Evolutionary conservation across 106 monocot genomes (phyloP), one percentile per base, ranked within the genome.

Genomic region (Dactylorhiza incarnata): DNA sequence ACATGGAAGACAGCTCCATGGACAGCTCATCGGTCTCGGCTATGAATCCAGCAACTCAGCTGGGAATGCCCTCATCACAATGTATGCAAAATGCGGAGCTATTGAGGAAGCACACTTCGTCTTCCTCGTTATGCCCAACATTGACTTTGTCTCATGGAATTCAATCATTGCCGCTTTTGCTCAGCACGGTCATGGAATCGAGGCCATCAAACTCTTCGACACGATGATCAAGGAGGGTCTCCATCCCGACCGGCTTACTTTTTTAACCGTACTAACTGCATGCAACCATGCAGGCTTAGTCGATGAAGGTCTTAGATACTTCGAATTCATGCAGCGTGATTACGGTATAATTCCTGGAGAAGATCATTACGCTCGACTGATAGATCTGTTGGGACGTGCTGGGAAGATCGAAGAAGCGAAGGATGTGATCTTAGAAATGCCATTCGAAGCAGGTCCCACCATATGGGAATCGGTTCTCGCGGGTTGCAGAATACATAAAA

Each of bases 401-500:
- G 97, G 93, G 46, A 49, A 74, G 48, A 87, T 91, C 59, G 72
- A 69, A 29, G 86, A 97, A 79, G 87, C 87, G 66, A 84, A 58
- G 77, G 69, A 79, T 62, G 65, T 97, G 37, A 89, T 97, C n/a
- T 50, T 75, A 72, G 74, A 82, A 10, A 84, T 97, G 87, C 94
- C 93, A 8, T 94, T 89, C 46, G 75, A 81, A 51, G 89, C 97
- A 58, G 89, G 89, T 45, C 80, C 93, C 17, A 55, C 80, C 20
- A 83, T 93, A 46, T 97, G 96, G 96, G 96, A 97, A 77, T 88
- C 97, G 6, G 81, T 97, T 45, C 81, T 97, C 3, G 69, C 91
- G 20, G 87, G 87, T 22, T 94, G 89, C 56, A 81, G 97, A 44
- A 87, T 89, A 25, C 84, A 87, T 58, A 84, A 80, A 25, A 83